Base-by-base conservation (phyloP, 2,329 filamentous ascomycete species). In the Exophiala alcalophila region DNA sequence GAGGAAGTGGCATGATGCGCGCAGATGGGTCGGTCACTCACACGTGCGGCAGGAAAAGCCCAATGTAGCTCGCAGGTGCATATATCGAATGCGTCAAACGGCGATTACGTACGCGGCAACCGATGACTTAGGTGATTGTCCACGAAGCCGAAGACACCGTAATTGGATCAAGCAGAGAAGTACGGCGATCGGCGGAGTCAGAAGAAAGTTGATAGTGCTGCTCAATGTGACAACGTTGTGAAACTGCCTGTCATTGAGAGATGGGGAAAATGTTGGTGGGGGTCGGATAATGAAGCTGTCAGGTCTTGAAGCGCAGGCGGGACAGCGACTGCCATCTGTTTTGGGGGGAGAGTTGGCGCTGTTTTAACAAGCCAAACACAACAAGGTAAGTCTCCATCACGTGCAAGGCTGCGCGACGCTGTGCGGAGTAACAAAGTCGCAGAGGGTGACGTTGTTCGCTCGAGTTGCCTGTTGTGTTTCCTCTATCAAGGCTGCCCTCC, bases 91-190 rank as follows among this genome's bases (percentile, higher is more conserved):
- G 14, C 4, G 32, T 39, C 32, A 16, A 45, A 27, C 18, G 16
- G 14, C 15, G 44, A 50, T 47, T 50, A 50, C 47, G 39, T 47
- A 50, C 14, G 47, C 44, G 21, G 23, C n/a, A 15, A 36, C 18
- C 11, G 43, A 37, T 47, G 43, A 61, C 33, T 50, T 38, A 32
- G 28, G 28, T 40, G 27, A 26, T 31, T 7, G 32, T 8, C 24
- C 24, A 24, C 21, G 23, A 28, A n/a, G 31, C 32, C 32, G 27
- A 16, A 11, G 12, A 14, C 29, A 27, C 37, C 38, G 44, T 28
- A 33, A 40, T 40, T 40, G 38, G 38, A 33, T 31, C 16, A 16
- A 7, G 21, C 11, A 32, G n/a, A n/a, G n/a, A n/a, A n/a, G n/a
- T n/a, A n/a, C n/a, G n/a, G n/a, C n/a, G n/a, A n/a, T n/a, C n/a